A percentile compares a stretch with the other conserved stretches of the same genome.
These are phyloP conservation scores for Globisporangium canariense DNA, from an alignment of 352 stramenopile genomes.

Conservation along the genomic window DNA sequence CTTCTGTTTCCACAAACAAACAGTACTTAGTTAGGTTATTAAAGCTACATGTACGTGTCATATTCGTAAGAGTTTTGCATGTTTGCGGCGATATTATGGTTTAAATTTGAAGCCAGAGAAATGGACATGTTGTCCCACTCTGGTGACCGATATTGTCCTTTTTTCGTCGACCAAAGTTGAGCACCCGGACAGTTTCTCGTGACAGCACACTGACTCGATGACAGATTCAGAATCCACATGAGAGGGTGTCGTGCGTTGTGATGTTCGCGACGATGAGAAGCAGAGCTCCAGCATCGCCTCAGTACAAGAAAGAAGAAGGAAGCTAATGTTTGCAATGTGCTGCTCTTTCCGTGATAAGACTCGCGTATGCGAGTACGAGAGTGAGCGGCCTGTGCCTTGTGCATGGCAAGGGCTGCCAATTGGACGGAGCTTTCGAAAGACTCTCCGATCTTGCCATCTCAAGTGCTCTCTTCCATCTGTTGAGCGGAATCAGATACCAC, in stretches of 20 bases:
- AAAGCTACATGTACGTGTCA: too few species aligned
- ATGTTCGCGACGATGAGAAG: background rate
- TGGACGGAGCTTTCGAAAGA: background rate
- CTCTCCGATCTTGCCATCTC: background rate
- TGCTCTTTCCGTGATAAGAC: too few species aligned
- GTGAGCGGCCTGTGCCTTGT: too few species aligned
- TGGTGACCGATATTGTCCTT: conserved; percentile 7
- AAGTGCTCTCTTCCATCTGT: background rate
- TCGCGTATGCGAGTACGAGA: too few species aligned
- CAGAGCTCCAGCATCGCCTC: background rate
- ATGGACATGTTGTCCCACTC: conserved; percentile 14
- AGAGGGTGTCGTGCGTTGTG: too few species aligned
- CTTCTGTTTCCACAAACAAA: too few species aligned
- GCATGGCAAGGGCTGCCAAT: too few species aligned
- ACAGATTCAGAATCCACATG: background rate
- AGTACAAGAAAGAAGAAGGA: background rate
- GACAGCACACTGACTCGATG: conserved; percentile 3
- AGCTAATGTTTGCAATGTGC: too few species aligned
- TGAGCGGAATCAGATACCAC: conserved; percentile 7
- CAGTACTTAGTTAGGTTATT: too few species aligned
- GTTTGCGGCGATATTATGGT: too few species aligned
- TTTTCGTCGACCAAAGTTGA: background rate
- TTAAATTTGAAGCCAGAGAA: background rate
- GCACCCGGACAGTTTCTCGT: background rate
- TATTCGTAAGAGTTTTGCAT: too few species aligned